Evolutionary conservation across 2,329 filamentous ascomycete species (phyloP).

Genomic region (Exserohilum rostratum): DNA sequence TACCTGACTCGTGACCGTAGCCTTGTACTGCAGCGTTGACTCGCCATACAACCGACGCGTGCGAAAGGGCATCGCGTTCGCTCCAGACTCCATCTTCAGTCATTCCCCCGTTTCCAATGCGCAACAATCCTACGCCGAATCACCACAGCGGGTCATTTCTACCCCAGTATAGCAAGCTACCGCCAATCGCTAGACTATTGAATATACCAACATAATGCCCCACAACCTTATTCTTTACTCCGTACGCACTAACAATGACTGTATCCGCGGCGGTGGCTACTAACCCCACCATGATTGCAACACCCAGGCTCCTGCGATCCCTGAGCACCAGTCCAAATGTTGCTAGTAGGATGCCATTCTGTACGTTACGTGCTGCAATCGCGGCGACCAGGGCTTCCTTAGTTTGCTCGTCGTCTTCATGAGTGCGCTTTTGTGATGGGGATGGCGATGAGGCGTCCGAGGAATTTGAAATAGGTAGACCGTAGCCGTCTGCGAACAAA

Average conservation of each 20-base stretch:
- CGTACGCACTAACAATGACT: constrained; percentile 28
- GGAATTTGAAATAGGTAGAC: constrained; percentile 16
- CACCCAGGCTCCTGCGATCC: constrained; percentile 30
- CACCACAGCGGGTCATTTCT: constrained; percentile 27
- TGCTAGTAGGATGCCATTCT: constrained; percentile 27
- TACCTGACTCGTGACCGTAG: too few relatives aligned
- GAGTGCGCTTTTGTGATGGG: constrained; percentile 7
- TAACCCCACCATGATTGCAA: constrained; percentile 27
- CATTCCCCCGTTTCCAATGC: too few relatives aligned
- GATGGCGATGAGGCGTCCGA: constrained; percentile 3
- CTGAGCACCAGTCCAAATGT: constrained; percentile 27
- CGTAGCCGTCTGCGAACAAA: constrained; percentile 25
- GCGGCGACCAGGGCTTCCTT: constrained; percentile 31
- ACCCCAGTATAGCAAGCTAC: constrained; percentile 32
- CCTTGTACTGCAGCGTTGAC: too few relatives aligned
- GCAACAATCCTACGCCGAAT: background rate
- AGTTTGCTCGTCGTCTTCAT: constrained; percentile 22
- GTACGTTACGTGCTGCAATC: constrained; percentile 32
- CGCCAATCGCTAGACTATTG: constrained; percentile 30
- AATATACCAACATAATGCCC: constrained; percentile 33
- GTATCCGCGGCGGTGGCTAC: constrained; percentile 31
- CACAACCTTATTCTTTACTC: constrained; percentile 25
- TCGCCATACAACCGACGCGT: too few relatives aligned
- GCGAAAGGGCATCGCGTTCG: too few relatives aligned
- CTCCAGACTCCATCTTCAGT: too few relatives aligned